Evolutionary conservation across 805 yeast genomes (phyloP).

Genomic region (Dipodascopsis uninucleata): DNA sequence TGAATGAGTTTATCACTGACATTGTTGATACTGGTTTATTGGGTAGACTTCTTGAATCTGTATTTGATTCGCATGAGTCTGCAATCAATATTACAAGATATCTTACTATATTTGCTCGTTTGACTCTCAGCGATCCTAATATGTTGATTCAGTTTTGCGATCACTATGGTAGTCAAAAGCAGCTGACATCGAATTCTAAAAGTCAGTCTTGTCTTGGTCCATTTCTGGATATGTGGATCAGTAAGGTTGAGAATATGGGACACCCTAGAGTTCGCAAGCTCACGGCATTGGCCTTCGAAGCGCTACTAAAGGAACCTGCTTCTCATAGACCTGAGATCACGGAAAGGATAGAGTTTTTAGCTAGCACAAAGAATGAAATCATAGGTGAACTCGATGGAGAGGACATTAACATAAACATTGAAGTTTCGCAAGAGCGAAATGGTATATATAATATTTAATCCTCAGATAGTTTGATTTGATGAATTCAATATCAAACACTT

Average conservation of each 20-base stretch:
- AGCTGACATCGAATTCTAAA: neutral
- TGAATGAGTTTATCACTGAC: constrained; percentile 22
- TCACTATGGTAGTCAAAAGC: constrained; percentile 7
- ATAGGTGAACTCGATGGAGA: constrained; percentile 23
- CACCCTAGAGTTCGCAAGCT: constrained; percentile 75
- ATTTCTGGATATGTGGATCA: constrained; percentile 35
- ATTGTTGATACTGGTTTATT: constrained; percentile 34
- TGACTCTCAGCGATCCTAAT: constrained; percentile 29
- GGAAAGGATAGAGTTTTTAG: constrained; percentile 4
- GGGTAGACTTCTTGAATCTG: constrained; percentile 33
- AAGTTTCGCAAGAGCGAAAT: constrained; percentile 1
- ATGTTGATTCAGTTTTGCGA: constrained; percentile 27
- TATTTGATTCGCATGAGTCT: constrained; percentile 36
- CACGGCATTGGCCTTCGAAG: constrained; percentile 57
- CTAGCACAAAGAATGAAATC: constrained; percentile 12
- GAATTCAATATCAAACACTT: no score
- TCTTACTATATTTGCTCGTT: constrained; percentile 29
- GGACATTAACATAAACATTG: constrained; percentile 12
- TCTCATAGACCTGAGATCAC: constrained; percentile 6
- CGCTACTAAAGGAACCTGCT: constrained; percentile 38
- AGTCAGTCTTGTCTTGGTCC: constrained; percentile 11
- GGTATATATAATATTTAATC: no score
- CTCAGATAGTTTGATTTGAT: no score
- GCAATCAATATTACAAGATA: constrained; percentile 34
- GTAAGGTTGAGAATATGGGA: constrained; percentile 50